These are phyloP conservation scores for Fusarium aywerte DNA, from an alignment of 2,329 filamentous ascomycete species.

Conservation along the genomic window DNA sequence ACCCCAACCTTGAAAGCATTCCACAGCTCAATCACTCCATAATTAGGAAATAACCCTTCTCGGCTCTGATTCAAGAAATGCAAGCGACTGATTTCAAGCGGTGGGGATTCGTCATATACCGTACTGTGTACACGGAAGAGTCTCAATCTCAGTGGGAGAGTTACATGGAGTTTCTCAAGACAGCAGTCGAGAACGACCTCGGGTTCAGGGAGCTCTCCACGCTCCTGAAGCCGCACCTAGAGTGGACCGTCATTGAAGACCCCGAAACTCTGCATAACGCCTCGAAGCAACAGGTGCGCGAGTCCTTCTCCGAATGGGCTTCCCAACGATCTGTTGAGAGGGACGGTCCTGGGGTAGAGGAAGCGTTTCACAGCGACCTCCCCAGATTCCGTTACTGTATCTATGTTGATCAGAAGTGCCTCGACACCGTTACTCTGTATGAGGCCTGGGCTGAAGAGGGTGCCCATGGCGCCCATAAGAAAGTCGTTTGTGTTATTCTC, in stretches of 20 bases:
- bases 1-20: constrained; percentile 24
- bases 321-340: not conserved
- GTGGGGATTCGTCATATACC: constrained; percentile 16
- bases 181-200: not conserved
- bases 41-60: not conserved
- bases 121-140: constrained; percentile 3
- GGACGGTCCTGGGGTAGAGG: not conserved
- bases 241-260: constrained; percentile 25
- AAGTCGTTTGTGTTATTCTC: not conserved
- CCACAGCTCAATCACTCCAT: not conserved
- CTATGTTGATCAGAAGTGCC: constrained; percentile 2
- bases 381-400: constrained; percentile 4
- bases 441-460: not conserved
- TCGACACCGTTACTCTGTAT: constrained; percentile 1
- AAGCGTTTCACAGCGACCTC: rapidly evolving
- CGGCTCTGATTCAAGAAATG: not conserved
- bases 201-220: not conserved
- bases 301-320: not conserved
- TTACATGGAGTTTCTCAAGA: constrained; percentile 28
- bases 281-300: constrained; percentile 6
- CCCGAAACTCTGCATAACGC: not conserved
- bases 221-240: not conserved
- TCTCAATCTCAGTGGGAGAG: constrained; percentile 15
- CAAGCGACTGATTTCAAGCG: not conserved
- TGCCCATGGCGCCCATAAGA: rapidly evolving